phyloP scores from a whole-genome alignment of 768 basidiomycete species.

The Kwoniella pini region DNA sequence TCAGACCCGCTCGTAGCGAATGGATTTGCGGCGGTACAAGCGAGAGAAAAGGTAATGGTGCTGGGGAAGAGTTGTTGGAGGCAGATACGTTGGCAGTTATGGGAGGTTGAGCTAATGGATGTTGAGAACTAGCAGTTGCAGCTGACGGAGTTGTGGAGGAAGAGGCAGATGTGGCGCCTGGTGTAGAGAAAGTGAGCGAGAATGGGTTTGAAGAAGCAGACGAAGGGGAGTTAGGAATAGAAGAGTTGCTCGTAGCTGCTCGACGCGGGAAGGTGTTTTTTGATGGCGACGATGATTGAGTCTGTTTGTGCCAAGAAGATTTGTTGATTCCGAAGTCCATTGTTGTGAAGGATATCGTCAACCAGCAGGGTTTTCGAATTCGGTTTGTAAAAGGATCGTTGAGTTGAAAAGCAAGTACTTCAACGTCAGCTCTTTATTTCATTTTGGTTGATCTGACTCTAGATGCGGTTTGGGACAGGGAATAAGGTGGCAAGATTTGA shows the following conservation, averaged over 20 bases:
- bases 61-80: slow-evolving; percentile 1
- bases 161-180: slow-evolving; percentile 8
- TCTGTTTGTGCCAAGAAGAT: background rate
- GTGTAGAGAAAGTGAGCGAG: background rate
- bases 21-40: slow-evolving; percentile 22
- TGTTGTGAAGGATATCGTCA: background rate
- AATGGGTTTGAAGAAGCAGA: slow-evolving; percentile 2
- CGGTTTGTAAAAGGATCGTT: background rate
- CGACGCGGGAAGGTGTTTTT: slow-evolving; percentile 8
- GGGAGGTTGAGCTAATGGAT: slow-evolving; percentile 25
- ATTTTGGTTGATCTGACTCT: background rate
- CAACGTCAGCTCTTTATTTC: slow-evolving; percentile 7
- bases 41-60: slow-evolving; percentile 20
- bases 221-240: background rate
- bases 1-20: slow-evolving; percentile 14
- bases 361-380: background rate
- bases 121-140: slow-evolving; percentile 8
- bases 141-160: slow-evolving; percentile 4
- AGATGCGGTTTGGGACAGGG: background rate
- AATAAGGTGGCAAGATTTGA: background rate
- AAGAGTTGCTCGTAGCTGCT: background rate
- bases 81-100: slow-evolving; percentile 8
- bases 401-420: background rate
- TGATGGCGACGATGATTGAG: slow-evolving; percentile 12
- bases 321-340: slow-evolving; percentile 1